Base-by-base conservation (phyloP, 495 filamentous ascomycete species). In the Talaromyces liani region DNA sequence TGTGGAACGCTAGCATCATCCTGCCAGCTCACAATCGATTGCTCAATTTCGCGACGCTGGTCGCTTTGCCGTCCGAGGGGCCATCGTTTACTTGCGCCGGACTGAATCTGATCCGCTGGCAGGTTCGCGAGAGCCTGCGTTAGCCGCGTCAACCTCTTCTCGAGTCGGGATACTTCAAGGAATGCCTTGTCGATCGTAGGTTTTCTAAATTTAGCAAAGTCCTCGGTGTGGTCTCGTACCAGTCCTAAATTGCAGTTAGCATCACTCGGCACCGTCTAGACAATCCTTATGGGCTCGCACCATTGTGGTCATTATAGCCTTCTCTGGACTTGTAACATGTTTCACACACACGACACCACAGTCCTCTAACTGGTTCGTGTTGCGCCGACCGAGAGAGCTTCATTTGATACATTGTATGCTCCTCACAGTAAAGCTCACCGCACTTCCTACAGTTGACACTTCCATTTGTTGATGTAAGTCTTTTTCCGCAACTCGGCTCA, bases 381-480 rank as follows among this genome's bases (percentile, higher is more conserved):
- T 87, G 84, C 4, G 95, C 94, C 5, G 91, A 87, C 55, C 93
- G 82, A 9, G 91, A 96, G 20, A 98, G 84, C 81, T 94, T 97
- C 90, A 98, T 98, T 77, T 98, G 93, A 69, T 98, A 98, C 94
- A 97, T 97, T 33, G 93, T 97, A 77, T 98, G 95, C 66, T 95
- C 91, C 71, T 98, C 93, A 75, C 94, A 98, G 71, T 97, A 98
- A 36, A 98, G 78, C 65, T 86, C 89, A 0, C 94, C 94, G 66
- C 94, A 98, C 60, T 91, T 89, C 61, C 94, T 81, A 70, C 94
- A 98, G 70, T 98, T 96, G 66, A 98, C 86, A 64, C 82, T 90
- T 16, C 93, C 92, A 65, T 88, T 91, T 22, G 88, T 82, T 12
- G 87, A 83, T 4, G 90, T 91, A 12, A 97, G 79, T 29, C 85